Evolutionary conservation across 176 grass and related monocot genomes (phyloP), one percentile per base, ranked within the genome.

Genomic region (Raddia distichophylla): DNA sequence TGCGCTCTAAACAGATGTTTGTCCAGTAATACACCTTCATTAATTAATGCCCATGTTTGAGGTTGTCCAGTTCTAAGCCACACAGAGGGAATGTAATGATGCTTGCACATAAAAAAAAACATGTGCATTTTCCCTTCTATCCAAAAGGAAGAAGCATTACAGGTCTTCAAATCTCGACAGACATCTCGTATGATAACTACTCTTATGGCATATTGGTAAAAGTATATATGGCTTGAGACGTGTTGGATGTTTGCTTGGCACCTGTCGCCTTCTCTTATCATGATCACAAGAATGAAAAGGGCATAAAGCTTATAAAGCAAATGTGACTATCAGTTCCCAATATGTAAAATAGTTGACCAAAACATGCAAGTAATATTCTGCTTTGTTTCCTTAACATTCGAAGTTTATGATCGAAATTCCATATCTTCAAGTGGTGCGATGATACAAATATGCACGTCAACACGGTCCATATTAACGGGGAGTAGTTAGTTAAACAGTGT

Each of bases 201-300:
- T 40, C 4, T 40, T 40, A 40, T 40, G 37, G 37, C 37, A 40
- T 40, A 2, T 40, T 40, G 37, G 37, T 40, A 40, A 40, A 2
- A 18, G 67, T 14, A 51, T 32, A 34, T 65, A 67, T 56, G 10
- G 14, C 67, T n/a, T 67, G 11, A 20, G 67, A 72, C 57, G 50
- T 78, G 47, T 17, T 79, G 48, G 66, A 43, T 78, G 27, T 32
- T 67, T 32, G 14, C 61, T 67, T 83, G 50, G 35, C 67, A 45
- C 62, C 58, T 8, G 66, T 79, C 59, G 12, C 58, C 48, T 32
- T 85, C 57, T 27, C 47, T 73, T 79, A 72, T 79, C 67, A 72
- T 79, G 83, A 85, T 62, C 32, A 59, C 37, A 70, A 50, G 18
- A 34, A 17, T 16, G 82, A 78, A 78, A 85, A 44, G 35, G 64